Base-by-base conservation (phyloP, 73 alveolate species). In the Strombidium stylifer region DNA sequence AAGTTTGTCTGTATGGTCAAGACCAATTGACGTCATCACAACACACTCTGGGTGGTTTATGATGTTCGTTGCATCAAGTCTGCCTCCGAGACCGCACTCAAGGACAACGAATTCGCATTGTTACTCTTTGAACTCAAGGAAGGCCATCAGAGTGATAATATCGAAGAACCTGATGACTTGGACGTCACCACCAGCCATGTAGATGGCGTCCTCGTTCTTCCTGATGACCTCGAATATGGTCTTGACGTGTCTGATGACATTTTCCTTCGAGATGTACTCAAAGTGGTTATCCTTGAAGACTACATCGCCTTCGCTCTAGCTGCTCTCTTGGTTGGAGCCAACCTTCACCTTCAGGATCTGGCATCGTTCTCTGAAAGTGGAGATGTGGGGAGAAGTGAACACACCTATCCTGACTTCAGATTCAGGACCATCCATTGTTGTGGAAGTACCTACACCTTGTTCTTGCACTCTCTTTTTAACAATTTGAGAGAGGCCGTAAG, bases 51-150 rank as follows among this genome's bases (percentile, higher is more conserved):
- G 96, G 34, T 52, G 60, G 15, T 16, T 26, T 2, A 84, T 53
- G 20, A 93, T 60, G 55, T 93, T 93, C 21, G 98, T 89, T 16
- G 87, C 73, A 77, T 91, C 97, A 25, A 79, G 81, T 50, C 89
- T 44, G 10, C 97, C 99, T 21, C 99, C 99, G 48, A 91, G 28
- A 0, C 99, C 99, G 35, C 87, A 69, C 50, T 93, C 97, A 45
- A 86, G 26, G 24, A 89, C 89, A 2, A 89, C 97, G 34, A 51
- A 88, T 53, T 90, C 95, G 7, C 86, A 87, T 20, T 87, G 21
- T 40, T 50, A 37, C 27, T 75, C 85, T 44, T 57, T 52, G 74
- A 75, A 91, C 26, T 75, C 56, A 37, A 69, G 54, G 40, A 91
- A 61, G 5, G 83, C 93, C 68, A 92, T 46, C 52, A 67, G 46